Conservation (phyloP, 306 rosid species). For the Cicer arietinum region DNA sequence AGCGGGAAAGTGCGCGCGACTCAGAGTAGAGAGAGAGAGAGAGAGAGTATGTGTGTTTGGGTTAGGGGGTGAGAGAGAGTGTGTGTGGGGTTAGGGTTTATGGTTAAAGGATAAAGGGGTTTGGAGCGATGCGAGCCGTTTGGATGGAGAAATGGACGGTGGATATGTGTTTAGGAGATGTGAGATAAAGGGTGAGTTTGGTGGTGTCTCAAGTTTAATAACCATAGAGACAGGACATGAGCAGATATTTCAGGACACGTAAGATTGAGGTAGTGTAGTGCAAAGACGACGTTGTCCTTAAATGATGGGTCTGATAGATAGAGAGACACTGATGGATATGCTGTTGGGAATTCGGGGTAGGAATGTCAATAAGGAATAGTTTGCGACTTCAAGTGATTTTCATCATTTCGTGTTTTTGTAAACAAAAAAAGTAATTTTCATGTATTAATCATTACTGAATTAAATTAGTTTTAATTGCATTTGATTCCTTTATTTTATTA, state of each 20-base stretch:
- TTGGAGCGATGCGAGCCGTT: constrained; percentile 51
- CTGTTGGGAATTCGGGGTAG: background rate
- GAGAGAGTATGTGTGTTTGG: too few relatives aligned
- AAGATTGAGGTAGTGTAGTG: background rate
- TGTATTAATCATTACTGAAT: too few relatives aligned
- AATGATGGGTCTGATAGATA: background rate
- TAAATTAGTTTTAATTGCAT: too few relatives aligned
- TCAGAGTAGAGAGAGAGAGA: too few relatives aligned
- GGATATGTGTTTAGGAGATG: constrained; percentile 8
- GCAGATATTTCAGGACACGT: constrained; percentile 39
- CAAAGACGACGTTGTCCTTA: background rate
- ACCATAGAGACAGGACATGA: background rate
- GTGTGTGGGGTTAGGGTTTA: constrained; percentile 71
- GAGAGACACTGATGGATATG: background rate
- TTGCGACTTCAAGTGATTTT: background rate
- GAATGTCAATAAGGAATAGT: background rate
- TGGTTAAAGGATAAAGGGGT: constrained; percentile 51
- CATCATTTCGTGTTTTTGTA: too few relatives aligned
- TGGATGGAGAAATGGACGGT: constrained; percentile 50
- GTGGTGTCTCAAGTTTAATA: constrained; percentile 36
- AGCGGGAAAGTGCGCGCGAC: background rate
- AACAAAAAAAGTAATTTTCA: too few relatives aligned
- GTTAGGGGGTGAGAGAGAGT: too few relatives aligned
- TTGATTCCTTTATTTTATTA: too few relatives aligned
- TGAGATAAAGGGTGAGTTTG: background rate